Base-by-base conservation (phyloP, 2,329 filamentous ascomycete species). In the Rhinocladiella similis region DNA sequence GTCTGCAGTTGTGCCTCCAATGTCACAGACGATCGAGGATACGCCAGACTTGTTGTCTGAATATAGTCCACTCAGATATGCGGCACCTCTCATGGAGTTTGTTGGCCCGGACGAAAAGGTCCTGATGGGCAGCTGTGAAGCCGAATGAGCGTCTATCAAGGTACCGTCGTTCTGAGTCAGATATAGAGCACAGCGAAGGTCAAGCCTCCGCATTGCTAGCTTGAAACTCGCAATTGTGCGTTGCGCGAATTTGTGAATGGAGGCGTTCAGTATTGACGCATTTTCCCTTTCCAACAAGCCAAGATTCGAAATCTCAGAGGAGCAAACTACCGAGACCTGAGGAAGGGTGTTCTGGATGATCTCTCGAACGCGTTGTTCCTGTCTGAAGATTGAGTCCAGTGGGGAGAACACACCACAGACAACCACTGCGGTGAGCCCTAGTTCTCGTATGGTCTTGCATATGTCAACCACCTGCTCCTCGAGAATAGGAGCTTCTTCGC, bases 141-240 rank as follows among this genome's bases (percentile, higher is more conserved):
- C 79, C 7, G 73, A 71, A 13, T 72, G 70, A 1, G 76, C 81
- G 2, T 79, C 77, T 9, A 85, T 69, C 2, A 87, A 73, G 0
- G 83, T 86, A 1, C 84, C 84, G 60, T 86, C 84, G 47, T 87
- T 87, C n/a, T 85, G 80, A 0, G 83, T 84, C 38, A 87, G 73
- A 57, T 83, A 87, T 0, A 84, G 74, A 0, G 80, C 80, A 36
- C 82, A 85, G 1, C 65, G 63, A 0, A 84, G 67, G 0, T 76
- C 73, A 1, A 86, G 68, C 1, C 73, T 72, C 42, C 69, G 68
- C 35, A 86, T 75, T 0, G 83, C 78, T 27, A 74, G 70, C 16
- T 79, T 73, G 60, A 87, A 86, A 0, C 77, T 77, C 7, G 71
- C 72, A 55, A 86, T 84, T 2, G 83, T 85, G 59, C 75, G 74